These are phyloP conservation scores for Ceratobasidium sp. DNA, from an alignment of 1,284 basidiomycete species.

Conservation along the genomic window DNA sequence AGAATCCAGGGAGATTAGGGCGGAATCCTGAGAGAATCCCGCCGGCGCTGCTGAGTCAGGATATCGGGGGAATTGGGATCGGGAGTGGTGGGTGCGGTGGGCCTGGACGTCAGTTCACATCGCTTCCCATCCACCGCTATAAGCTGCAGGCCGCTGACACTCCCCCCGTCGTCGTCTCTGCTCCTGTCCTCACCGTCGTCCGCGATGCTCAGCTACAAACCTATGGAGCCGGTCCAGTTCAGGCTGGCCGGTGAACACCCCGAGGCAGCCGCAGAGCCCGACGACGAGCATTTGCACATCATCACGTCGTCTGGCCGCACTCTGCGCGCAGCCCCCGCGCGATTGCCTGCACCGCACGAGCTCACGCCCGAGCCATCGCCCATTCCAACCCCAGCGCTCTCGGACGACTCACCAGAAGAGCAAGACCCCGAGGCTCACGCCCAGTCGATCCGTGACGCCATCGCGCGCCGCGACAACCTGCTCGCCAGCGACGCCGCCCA, in stretches of 20 bases:
- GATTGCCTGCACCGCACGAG: conserved; percentile 18
- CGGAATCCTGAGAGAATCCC: no score
- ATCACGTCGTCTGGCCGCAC: conserved; percentile 15
- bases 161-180: not conserved
- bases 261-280: not conserved
- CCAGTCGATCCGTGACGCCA: not conserved
- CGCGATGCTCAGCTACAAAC: conserved; percentile 34
- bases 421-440: conserved; percentile 15
- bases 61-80: conserved; percentile 3
- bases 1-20: no score
- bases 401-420: conserved; percentile 5
- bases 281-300: conserved; percentile 28
- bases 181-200: not conserved
- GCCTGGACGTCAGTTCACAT: conserved; percentile 28
- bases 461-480: conserved; percentile 10
- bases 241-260: conserved; percentile 25
- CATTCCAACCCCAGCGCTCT: not conserved
- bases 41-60: no score
- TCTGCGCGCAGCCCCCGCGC: not conserved
- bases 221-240: conserved; percentile 41
- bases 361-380: conserved; percentile 33
- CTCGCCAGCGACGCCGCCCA: not conserved
- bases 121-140: not conserved
- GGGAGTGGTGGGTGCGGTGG: conserved; percentile 17
- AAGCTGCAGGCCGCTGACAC: not conserved